These are phyloP conservation scores for Kurtzmaniella cleridarum DNA, from an alignment of 805 yeast species.

Conservation along the genomic window DNA sequence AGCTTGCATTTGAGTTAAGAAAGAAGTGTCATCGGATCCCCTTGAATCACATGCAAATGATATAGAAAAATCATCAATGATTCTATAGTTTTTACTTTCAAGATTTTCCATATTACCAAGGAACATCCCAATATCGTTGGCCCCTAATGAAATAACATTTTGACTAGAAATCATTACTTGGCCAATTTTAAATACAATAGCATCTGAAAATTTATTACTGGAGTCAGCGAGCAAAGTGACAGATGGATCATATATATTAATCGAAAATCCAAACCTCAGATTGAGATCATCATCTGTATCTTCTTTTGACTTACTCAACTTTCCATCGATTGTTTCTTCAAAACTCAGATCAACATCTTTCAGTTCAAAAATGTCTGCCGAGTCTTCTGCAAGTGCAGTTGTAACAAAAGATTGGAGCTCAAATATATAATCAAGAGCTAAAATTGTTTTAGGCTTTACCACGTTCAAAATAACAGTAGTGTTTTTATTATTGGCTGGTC, in stretches of 20 bases:
- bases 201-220: slow-evolving; percentile 63
- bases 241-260: slow-evolving; percentile 74
- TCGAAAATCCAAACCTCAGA: slow-evolving; percentile 42
- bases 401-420: slow-evolving; percentile 65
- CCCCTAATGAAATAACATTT: slow-evolving; percentile 58
- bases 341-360: slow-evolving; percentile 13
- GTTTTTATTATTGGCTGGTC: slow-evolving; percentile 30
- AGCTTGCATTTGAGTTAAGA: slow-evolving; percentile 59
- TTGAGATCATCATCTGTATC: slow-evolving; percentile 6
- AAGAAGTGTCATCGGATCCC: slow-evolving; percentile 53
- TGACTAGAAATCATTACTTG: slow-evolving; percentile 70
- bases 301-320: slow-evolving; percentile 1
- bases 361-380: slow-evolving; percentile 7
- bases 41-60: slow-evolving; percentile 68
- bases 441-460: slow-evolving; percentile 73
- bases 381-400: slow-evolving; percentile 34
- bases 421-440: slow-evolving; percentile 83
- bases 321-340: slow-evolving; percentile 3
- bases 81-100: slow-evolving; percentile 58
- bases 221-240: slow-evolving; percentile 80
- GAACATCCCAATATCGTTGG: slow-evolving; percentile 82
- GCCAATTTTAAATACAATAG: slow-evolving; percentile 83
- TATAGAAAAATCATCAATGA: slow-evolving; percentile 85
- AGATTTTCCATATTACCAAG: slow-evolving; percentile 66
- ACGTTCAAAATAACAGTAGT: slow-evolving; percentile 54